Evolutionary conservation across 305 asterid genomes (phyloP).

Genomic region (Solanum hybrid): DNA sequence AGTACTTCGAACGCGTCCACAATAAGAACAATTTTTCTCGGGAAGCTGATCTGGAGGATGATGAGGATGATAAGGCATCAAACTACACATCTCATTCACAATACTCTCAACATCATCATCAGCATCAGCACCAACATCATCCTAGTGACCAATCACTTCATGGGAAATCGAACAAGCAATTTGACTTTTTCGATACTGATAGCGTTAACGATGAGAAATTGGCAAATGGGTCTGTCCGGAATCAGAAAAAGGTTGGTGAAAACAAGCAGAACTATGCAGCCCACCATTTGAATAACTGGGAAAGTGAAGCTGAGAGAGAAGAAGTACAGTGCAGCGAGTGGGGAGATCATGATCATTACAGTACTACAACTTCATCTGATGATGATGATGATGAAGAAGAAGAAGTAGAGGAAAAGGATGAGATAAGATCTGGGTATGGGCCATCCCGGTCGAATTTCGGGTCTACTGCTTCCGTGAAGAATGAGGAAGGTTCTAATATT

Average conservation of each 20-base stretch:
- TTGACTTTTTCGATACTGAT: constrained; percentile 19
- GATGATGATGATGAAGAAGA: constrained; percentile 45
- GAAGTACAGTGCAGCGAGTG: constrained; percentile 96
- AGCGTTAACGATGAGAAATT: constrained; percentile 43
- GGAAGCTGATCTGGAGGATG: constrained; percentile 3
- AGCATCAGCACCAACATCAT: constrained; percentile 11
- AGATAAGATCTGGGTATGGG: constrained; percentile 61
- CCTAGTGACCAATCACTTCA: background rate
- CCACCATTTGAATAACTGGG: constrained; percentile 10
- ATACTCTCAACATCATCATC: constrained; percentile 16
- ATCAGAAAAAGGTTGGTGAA: background rate
- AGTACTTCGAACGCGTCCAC: constrained; percentile 54
- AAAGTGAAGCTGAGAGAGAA: constrained; percentile 66
- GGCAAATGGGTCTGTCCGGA: background rate
- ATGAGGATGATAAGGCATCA: constrained; percentile 34
- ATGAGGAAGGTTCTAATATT: constrained; percentile 21
- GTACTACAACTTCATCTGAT: constrained; percentile 40
- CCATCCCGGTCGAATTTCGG: constrained; percentile 34
- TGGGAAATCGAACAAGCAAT: constrained; percentile 14
- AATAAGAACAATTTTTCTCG: constrained; percentile 13
- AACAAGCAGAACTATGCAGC: background rate
- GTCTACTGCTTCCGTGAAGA: constrained; percentile 23
- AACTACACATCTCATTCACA: constrained; percentile 35
- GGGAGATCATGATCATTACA: constrained; percentile 83
- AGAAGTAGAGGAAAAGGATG: constrained; percentile 42